Base-by-base conservation (phyloP, 2,329 filamentous ascomycete species). In the Kalaharituber pfeilii region DNA sequence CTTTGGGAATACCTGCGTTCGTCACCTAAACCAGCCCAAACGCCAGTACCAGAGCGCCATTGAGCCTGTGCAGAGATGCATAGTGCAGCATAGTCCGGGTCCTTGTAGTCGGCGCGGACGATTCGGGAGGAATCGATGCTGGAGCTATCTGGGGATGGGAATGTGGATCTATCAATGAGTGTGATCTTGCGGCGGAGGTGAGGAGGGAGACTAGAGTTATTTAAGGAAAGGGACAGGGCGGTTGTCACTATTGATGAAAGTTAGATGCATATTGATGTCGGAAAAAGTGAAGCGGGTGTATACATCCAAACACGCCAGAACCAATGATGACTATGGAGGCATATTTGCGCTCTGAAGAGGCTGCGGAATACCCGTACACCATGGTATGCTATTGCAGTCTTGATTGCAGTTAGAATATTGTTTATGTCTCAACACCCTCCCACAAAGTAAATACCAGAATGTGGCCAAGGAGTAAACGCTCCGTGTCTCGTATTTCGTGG, bases 21-120 rank as follows among this genome's bases (percentile, higher is more conserved):
- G 9, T 74, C 76, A 53, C 79, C 82, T 50, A 80, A 70, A 22
- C 76, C 71, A 33, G 66, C 62, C 4, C 73, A 68, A 28, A 74
- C 69, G 53, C 72, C 77, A 62, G 67, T 67, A 66, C 75, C 76
- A 62, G 74, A 74, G 62, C 82, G 78, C 84, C 80, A 91, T 65
- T 75, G 71, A 18, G 73, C 68, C 64, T 85, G 83, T 1, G 87
- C 86, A 30, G 78, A 72, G 18, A 77, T 74, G 20, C 82, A 86
- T 47, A 96, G 78, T 15, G 73, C 70, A 5, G 86, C 77, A 68
- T 96, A 96, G 22, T 80, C 76, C 0, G 77, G 71, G 65, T 89
- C 80, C 4, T 84, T 81, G 65, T 96, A 96, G 72, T 96, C 89
- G 51, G 77, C 70, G 54, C 80, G 74, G 59, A 82, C 73, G 62